Conservation (phyloP, 805 yeast species). For the Wickerhamomyces tratensis region DNA sequence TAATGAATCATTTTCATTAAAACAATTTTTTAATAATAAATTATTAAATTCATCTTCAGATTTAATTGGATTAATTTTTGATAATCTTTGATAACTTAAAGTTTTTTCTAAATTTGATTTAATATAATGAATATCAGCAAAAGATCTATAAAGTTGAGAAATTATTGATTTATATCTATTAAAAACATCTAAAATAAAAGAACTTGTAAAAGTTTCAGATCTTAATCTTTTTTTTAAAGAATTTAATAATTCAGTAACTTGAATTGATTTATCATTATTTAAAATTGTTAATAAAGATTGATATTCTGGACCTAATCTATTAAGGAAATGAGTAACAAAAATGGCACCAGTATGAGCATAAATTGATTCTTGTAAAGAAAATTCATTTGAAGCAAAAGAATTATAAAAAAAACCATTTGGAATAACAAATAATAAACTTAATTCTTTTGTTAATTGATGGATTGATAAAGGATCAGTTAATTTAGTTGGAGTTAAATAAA, state of each 20-base stretch:
- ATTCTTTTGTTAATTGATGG: conserved; percentile 87
- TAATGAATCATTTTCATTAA: conserved; percentile 67
- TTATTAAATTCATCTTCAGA: conserved; percentile 67
- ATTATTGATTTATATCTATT: conserved; percentile 61
- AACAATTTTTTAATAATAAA: conserved; percentile 55
- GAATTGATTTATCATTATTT: conserved; percentile 48
- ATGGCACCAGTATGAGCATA: conserved; percentile 92
- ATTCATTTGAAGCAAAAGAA: conserved; percentile 60
- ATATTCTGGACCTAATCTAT: conserved; percentile 89
- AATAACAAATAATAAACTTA: conserved; percentile 82
- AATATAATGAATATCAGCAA: conserved; percentile 85
- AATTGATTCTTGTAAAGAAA: conserved; percentile 89
- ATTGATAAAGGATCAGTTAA: conserved; percentile 55
- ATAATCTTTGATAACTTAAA: conserved; percentile 75
- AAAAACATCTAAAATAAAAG: conserved; percentile 71
- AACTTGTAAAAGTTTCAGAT: conserved; percentile 87
- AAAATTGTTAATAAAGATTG: conserved; percentile 56
- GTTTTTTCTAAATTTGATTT: conserved; percentile 64
- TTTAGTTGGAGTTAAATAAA: conserved; percentile 63
- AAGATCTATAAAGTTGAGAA: conserved; percentile 77
- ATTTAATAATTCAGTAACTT: conserved; percentile 66
- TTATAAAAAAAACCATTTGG: conserved; percentile 79
- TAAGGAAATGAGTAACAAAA: conserved; percentile 89
- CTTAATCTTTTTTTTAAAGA: conserved; percentile 83
- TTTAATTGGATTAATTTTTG: conserved; percentile 67